These are phyloP conservation scores for Dryas octopetala DNA, from an alignment of 306 rosid genomes.

Conservation along the genomic window DNA sequence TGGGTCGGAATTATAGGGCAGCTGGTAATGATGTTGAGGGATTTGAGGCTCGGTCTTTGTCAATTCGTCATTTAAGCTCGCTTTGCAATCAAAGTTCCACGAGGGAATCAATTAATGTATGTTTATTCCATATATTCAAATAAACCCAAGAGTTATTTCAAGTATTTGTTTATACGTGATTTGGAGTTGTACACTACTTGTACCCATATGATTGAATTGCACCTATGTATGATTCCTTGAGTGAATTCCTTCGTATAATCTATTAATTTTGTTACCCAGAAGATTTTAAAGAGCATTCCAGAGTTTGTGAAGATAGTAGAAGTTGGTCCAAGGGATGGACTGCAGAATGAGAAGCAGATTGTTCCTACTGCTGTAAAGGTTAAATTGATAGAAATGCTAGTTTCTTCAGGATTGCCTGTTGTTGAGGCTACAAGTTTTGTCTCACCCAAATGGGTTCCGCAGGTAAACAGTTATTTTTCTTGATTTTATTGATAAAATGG, in stretches of 20 bases:
- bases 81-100: background rate
- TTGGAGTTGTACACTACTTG: background rate
- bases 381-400: slow-evolving; percentile 70
- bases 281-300: slow-evolving; percentile 56
- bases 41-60: background rate
- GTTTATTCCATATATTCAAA: background rate
- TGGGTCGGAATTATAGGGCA: too few relatives aligned
- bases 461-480: slow-evolving; percentile 41
- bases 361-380: slow-evolving; percentile 79
- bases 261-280: slow-evolving; percentile 17
- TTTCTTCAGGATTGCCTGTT: slow-evolving; percentile 73
- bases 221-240: background rate
- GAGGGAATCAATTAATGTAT: background rate
- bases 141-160: too few relatives aligned
- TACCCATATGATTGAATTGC: background rate
- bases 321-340: slow-evolving; percentile 93
- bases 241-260: background rate
- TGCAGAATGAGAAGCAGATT: slow-evolving; percentile 80
- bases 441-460: slow-evolving; percentile 96
- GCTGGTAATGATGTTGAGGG: too few relatives aligned
- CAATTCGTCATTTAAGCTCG: background rate
- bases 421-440: slow-evolving; percentile 95
- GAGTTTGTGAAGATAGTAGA: slow-evolving; percentile 81
- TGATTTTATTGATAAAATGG: background rate
- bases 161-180: background rate